phyloP scores from a whole-genome alignment of 441 rosid species.

The Populus trichocarpa region DNA sequence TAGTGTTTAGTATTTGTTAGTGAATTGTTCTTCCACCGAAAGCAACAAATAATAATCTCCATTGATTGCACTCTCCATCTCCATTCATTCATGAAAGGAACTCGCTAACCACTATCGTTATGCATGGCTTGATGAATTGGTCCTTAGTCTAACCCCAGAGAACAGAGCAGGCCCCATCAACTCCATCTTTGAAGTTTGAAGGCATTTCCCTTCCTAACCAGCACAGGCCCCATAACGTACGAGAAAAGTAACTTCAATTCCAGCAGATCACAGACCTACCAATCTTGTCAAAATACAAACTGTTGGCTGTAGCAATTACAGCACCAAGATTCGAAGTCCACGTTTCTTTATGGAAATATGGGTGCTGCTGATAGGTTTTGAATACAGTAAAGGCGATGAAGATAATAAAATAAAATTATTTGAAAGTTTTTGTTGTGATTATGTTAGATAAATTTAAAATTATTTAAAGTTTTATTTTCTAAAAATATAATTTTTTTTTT shows the following conservation, averaged over 20 bases:
- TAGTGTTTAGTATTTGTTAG: too few species aligned
- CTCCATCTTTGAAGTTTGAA: background rate
- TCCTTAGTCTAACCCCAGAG: background rate
- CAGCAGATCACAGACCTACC: background rate
- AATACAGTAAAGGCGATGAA: too few species aligned
- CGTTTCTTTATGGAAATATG: background rate
- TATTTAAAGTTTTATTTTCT: too few species aligned
- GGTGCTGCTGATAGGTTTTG: background rate
- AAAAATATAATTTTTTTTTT: too few species aligned
- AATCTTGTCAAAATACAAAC: background rate
- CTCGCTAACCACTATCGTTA: background rate
- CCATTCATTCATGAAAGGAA: background rate
- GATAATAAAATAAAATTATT: too few species aligned
- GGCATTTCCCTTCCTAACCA: background rate
- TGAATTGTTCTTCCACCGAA: slow-evolving; percentile 10
- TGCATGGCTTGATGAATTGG: background rate
- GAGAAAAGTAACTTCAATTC: background rate
- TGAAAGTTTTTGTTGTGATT: too few species aligned
- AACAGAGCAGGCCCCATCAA: background rate
- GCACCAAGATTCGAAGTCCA: background rate
- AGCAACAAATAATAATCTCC: background rate
- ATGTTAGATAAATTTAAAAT: too few species aligned
- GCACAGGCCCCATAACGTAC: background rate
- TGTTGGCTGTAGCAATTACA: background rate
- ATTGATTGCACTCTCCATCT: background rate